These are phyloP conservation scores for Pythium sp. DNA, from an alignment of 352 stramenopile genomes.

Conservation along the genomic window DNA sequence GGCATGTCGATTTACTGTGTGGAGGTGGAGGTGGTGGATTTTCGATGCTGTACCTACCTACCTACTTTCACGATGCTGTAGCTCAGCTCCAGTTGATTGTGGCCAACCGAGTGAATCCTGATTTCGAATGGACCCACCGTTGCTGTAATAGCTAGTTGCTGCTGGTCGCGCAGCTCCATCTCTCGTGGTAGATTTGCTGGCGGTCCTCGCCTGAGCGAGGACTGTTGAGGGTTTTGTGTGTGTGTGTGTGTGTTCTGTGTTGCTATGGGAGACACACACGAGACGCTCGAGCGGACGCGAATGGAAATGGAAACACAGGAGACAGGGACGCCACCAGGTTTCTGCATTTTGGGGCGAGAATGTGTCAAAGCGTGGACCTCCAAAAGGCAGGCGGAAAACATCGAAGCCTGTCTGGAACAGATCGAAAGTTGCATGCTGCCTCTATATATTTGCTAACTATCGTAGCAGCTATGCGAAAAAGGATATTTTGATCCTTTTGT, in stretches of 20 bases:
- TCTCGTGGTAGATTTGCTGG: background rate
- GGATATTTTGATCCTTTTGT: no score
- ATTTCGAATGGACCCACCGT: background rate
- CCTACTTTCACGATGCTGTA: background rate
- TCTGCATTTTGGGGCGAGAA: constrained; percentile 7
- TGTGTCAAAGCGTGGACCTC: constrained; percentile 9
- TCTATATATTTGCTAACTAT: background rate
- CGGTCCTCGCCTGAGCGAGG: background rate
- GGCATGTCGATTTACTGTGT: background rate
- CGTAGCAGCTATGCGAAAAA: no score
- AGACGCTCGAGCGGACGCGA: background rate
- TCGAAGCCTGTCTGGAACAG: background rate
- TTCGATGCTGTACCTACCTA: background rate
- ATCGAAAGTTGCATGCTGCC: background rate
- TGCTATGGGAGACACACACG: no score
- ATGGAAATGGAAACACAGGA: background rate
- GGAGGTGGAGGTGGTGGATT: background rate
- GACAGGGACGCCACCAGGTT: background rate
- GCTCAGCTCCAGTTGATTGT: background rate
- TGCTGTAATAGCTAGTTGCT: background rate
- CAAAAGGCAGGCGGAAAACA: background rate
- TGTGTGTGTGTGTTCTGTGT: no score
- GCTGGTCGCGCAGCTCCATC: background rate
- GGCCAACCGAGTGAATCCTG: background rate
- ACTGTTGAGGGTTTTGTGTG: background rate